Percentiles rank a stretch among this genome's conserved stretches.
Evolutionary conservation across 192 early-diverging fungal genomes (phyloP).

Genomic region (Lobosporangium transversale): DNA sequence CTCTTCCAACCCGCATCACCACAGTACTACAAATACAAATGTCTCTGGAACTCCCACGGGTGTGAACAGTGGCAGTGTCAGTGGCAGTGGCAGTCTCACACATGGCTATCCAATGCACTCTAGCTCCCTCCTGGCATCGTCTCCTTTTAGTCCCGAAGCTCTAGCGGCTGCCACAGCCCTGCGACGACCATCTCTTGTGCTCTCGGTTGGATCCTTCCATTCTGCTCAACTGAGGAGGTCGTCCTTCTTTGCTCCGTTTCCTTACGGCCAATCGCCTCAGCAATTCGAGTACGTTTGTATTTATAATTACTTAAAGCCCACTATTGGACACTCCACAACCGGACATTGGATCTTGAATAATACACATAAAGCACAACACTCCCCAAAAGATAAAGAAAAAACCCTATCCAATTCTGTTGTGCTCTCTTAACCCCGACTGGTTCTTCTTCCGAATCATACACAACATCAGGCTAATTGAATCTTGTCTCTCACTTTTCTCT

Average conservation of each 20-base stretch:
- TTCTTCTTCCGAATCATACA: too few relatives aligned
- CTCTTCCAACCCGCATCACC: not conserved
- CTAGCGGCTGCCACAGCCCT: conserved; percentile 39
- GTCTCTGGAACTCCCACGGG: conserved; percentile 8
- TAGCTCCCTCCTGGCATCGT: conserved; percentile 15
- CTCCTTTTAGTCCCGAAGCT: conserved; percentile 36
- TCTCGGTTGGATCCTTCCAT: conserved; percentile 47
- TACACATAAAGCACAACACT: too few relatives aligned
- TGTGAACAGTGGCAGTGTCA: not conserved
- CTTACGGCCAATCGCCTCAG: conserved; percentile 46
- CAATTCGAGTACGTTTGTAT: conserved; percentile 44
- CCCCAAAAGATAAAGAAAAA: not conserved
- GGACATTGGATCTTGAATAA: too few relatives aligned
- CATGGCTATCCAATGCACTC: conserved; percentile 14
- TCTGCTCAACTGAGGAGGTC: conserved; percentile 45
- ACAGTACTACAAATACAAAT: not conserved
- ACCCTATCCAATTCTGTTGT: not conserved
- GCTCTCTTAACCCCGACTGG: too few relatives aligned
- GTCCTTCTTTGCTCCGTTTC: conserved; percentile 50
- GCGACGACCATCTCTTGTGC: conserved; percentile 35
- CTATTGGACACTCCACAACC: too few relatives aligned
- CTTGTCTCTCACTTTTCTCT: not conserved
- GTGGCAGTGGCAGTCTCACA: conserved; percentile 8
- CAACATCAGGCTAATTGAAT: too few relatives aligned
- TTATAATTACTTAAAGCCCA: conserved; percentile 16